phyloP scores from a whole-genome alignment of 371 early-diverging fungal species.

The Phascolomyces articulosus region DNA sequence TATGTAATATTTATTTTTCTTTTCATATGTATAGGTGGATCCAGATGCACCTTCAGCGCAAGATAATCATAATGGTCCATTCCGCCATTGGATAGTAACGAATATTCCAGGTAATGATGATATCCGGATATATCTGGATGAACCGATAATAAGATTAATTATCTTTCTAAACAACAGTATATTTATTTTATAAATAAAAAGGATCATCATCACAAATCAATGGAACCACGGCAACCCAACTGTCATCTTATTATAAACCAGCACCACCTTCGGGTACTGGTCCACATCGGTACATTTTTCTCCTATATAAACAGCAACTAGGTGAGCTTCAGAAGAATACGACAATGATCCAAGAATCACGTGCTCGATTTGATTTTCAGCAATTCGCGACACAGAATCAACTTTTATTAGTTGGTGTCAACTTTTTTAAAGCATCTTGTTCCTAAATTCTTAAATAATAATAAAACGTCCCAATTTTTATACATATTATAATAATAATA shows the following conservation, averaged over 20 bases:
- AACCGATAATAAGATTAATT: no score
- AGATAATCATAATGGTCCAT: slow-evolving; percentile 54
- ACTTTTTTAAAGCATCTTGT: slow-evolving; percentile 47
- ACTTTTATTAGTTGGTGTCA: slow-evolving; percentile 59
- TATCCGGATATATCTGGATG: no score
- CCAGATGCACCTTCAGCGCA: slow-evolving; percentile 67
- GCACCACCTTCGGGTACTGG: slow-evolving; percentile 60
- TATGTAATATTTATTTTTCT: no score
- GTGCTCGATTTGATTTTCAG: slow-evolving; percentile 48
- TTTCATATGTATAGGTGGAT: slow-evolving; percentile 43
- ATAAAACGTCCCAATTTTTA: neutral
- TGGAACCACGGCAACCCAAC: slow-evolving; percentile 13
- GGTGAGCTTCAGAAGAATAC: slow-evolving; percentile 21
- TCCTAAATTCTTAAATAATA: neutral
- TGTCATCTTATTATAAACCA: slow-evolving; percentile 59
- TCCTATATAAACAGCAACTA: slow-evolving; percentile 57
- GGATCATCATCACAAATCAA: slow-evolving; percentile 4
- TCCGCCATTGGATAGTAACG: slow-evolving; percentile 66
- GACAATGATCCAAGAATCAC: slow-evolving; percentile 13
- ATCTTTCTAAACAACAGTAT: neutral
- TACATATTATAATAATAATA: no score
- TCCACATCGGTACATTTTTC: slow-evolving; percentile 66
- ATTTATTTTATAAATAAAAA: no score
- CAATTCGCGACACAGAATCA: slow-evolving; percentile 48
- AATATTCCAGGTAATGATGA: slow-evolving; percentile 51